Conservation (phyloP, 768 basidiomycete species). For the Rhizopogon vesiculosus region DNA sequence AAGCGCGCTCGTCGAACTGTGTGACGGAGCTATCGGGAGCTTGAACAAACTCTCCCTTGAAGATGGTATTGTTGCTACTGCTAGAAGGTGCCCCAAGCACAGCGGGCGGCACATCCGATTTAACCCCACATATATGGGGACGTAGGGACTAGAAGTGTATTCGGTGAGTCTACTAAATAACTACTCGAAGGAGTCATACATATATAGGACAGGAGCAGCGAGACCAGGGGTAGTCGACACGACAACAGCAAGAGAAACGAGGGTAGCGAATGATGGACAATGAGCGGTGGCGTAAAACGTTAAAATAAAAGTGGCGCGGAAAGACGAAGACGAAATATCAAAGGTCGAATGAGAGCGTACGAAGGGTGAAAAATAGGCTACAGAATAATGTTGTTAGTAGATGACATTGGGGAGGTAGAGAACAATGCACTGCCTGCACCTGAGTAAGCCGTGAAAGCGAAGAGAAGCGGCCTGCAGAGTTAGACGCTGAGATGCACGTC, state of each 20-base stretch:
- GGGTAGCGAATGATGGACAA: not conserved
- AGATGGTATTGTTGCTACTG: not conserved
- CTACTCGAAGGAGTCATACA: not conserved
- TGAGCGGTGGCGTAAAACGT: not conserved
- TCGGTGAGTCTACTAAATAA: not conserved
- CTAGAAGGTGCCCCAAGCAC: not conserved
- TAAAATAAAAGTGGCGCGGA: not conserved
- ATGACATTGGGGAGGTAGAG: not conserved
- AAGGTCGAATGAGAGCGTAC: not conserved
- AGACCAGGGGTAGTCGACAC: not conserved
- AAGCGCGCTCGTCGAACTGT: not conserved
- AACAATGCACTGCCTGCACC: not conserved
- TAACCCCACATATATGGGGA: too few species aligned
- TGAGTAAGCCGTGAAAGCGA: not conserved
- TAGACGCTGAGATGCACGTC: not conserved
- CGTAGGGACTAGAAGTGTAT: not conserved
- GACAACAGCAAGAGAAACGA: not conserved
- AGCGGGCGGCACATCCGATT: too few species aligned
- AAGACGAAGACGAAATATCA: not conserved
- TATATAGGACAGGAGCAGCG: not conserved
- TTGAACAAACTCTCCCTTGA: not conserved
- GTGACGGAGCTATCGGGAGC: too few species aligned
- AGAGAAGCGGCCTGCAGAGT: not conserved
- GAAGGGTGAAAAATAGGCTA: not conserved
- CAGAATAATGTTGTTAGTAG: not conserved